Percentiles rank a stretch among this genome's conserved stretches.
Evolutionary conservation across 495 filamentous ascomycete genomes (phyloP).

Genomic region (Penicillium coprophilum): DNA sequence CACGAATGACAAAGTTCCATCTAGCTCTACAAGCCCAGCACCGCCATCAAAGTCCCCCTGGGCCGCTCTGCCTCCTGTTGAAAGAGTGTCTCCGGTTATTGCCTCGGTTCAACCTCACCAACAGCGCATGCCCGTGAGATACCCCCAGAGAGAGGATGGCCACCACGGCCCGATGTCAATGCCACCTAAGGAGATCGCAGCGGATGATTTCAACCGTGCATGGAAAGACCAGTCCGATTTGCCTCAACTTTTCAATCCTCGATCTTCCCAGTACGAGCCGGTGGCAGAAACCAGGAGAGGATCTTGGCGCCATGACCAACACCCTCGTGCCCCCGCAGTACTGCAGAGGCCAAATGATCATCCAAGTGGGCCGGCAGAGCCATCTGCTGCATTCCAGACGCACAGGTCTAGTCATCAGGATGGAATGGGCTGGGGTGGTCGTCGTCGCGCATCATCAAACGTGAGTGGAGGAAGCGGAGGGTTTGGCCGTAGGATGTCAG

Average conservation of each 20-base stretch:
- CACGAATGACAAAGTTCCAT: conserved; percentile 68
- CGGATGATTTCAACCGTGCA: conserved; percentile 88
- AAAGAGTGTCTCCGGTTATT: conserved; percentile 70
- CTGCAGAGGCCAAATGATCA: conserved; percentile 70
- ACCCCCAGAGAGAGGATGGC: conserved; percentile 35
- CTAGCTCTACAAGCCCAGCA: conserved; percentile 77
- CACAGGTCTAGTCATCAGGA: conserved; percentile 68
- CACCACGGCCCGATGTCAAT: conserved; percentile 27
- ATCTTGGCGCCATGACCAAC: conserved; percentile 64
- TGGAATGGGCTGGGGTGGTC: conserved; percentile 59
- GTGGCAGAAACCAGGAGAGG: conserved; percentile 72
- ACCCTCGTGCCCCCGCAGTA: conserved; percentile 70
- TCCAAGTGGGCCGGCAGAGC: conserved; percentile 74
- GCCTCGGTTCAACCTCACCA: conserved; percentile 42
- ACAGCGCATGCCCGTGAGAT: conserved; percentile 30
- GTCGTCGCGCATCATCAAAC: conserved; percentile 88
- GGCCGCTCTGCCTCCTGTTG: conserved; percentile 81
- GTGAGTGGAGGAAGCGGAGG: conserved; percentile 87
- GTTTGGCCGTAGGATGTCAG: conserved; percentile 58
- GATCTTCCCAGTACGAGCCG: conserved; percentile 91
- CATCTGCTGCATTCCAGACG: conserved; percentile 88
- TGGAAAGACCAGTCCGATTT: conserved; percentile 71
- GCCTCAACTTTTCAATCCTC: conserved; percentile 85
- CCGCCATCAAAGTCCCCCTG: conserved; percentile 85
- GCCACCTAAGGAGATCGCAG: conserved; percentile 79